Percentiles rank a stretch among this genome's conserved stretches.
Conservation (phyloP, 805 yeast genomes). For the Kluyveromyces lactis region DNA sequence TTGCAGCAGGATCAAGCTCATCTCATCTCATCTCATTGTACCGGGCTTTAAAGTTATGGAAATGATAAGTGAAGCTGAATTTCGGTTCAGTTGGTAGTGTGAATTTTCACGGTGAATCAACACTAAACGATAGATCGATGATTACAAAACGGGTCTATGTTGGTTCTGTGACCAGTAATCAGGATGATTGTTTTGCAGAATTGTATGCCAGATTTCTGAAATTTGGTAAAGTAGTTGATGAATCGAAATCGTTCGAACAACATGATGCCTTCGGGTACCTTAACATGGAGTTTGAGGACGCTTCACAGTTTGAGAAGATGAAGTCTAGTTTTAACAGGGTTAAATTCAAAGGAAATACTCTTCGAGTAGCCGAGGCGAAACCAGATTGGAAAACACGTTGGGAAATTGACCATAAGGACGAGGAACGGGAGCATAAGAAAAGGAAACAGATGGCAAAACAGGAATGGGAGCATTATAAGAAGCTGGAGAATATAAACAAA, state of each 20-base stretch:
- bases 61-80: too few relatives aligned
- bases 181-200: slow-evolving; percentile 28
- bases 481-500: slow-evolving; percentile 30
- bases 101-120: too few relatives aligned
- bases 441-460: slow-evolving; percentile 31
- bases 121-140: too few relatives aligned
- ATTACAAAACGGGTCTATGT: slow-evolving; percentile 23
- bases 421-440: slow-evolving; percentile 19
- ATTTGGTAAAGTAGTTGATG: slow-evolving; percentile 45
- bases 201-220: slow-evolving; percentile 49
- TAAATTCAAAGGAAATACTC: slow-evolving; percentile 62
- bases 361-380: slow-evolving; percentile 56
- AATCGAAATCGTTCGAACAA: slow-evolving; percentile 54
- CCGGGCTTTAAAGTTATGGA: too few relatives aligned
- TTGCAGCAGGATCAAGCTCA: neutral
- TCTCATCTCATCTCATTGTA: neutral
- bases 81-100: too few relatives aligned
- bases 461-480: slow-evolving; percentile 31
- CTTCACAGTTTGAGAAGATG: slow-evolving; percentile 38
- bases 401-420: slow-evolving; percentile 40
- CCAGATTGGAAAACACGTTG: slow-evolving; percentile 41
- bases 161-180: slow-evolving; percentile 22
- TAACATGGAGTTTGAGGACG: slow-evolving; percentile 44
- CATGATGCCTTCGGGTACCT: slow-evolving; percentile 54
- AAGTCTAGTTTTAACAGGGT: slow-evolving; percentile 58